phyloP scores from a whole-genome alignment of 441 rosid genomes.

The Populus tomentosa region DNA sequence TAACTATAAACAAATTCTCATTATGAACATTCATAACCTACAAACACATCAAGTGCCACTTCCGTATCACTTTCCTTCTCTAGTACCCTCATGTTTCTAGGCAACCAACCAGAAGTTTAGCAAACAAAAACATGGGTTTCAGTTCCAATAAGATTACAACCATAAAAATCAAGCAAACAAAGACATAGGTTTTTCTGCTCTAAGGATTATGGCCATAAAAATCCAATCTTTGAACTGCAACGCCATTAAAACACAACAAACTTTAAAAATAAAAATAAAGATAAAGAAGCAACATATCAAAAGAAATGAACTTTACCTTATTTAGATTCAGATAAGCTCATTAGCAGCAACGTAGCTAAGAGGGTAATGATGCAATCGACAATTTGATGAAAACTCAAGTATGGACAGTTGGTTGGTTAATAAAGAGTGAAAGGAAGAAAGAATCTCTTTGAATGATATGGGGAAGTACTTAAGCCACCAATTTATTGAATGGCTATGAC shows the following conservation, averaged over 20 bases:
- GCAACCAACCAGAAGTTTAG: too few species aligned
- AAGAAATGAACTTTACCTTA: not conserved
- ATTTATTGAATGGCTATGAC: not conserved
- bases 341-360: not conserved
- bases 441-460: not conserved
- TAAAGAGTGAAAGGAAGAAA: not conserved
- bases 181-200: too few species aligned
- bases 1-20: too few species aligned
- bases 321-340: not conserved
- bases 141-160: too few species aligned
- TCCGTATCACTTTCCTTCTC: too few species aligned
- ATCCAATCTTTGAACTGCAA: too few species aligned
- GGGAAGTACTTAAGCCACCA: conserved; percentile 1
- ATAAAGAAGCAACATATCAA: not conserved
- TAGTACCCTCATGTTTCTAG: too few species aligned
- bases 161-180: too few species aligned
- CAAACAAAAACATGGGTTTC: too few species aligned
- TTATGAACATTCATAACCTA: too few species aligned
- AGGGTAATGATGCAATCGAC: not conserved
- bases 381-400: not conserved
- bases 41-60: too few species aligned
- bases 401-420: not conserved
- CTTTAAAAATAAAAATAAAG: not conserved
- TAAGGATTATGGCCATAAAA: too few species aligned
- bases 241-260: not conserved